Evolutionary conservation across 345 rosid species (phyloP), one percentile per base, ranked within the genome.

Genomic region (Ceriops decandra): DNA sequence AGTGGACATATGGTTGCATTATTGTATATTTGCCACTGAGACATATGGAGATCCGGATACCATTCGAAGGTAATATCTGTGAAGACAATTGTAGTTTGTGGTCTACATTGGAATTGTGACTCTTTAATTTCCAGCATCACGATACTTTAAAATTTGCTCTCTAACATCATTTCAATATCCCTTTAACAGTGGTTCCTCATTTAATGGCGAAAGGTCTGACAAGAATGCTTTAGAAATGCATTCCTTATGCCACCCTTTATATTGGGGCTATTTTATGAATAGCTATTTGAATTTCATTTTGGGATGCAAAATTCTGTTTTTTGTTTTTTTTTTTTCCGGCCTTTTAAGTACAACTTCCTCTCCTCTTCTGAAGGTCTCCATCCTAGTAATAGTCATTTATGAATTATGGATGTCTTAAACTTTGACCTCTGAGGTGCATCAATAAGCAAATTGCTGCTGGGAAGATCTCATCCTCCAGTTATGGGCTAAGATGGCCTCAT

Each of bases 1-100:
- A 33, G 99, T 95, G 74, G 99, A 95, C 77, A 92, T 95, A 52
- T 92, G 99, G 98, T 79, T 92, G 82, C 91, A 88, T 72, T 92
- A 92, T 73, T 90, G 99, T 71, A 76, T 79, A 71, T 95, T 92
- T 79, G 82, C 93, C 72, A 87, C 84, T 57, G 85, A 76, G 80
- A 90, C 90, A 17, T 91, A 95, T 73, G 98, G 90, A 75, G 99
- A 95, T 82, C 93, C 96, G 15, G 99, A 95, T 6, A 88, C 92
- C 3, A 87, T 95, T 62, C 77, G 96, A 88, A 92, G 99, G 99
- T 95, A 90, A 75, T 76, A 47, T 51, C 31, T 79, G n/a, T 70
- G 68, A 42, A 58, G 27, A 57, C 30, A 28, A 30, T 76, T 75
- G 31, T n/a, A 71, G 8, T 82, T 73, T 65, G 60, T 71, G 63